Base-by-base conservation (phyloP, 306 rosid genomes). In the Cucurbita ficifolia region DNA sequence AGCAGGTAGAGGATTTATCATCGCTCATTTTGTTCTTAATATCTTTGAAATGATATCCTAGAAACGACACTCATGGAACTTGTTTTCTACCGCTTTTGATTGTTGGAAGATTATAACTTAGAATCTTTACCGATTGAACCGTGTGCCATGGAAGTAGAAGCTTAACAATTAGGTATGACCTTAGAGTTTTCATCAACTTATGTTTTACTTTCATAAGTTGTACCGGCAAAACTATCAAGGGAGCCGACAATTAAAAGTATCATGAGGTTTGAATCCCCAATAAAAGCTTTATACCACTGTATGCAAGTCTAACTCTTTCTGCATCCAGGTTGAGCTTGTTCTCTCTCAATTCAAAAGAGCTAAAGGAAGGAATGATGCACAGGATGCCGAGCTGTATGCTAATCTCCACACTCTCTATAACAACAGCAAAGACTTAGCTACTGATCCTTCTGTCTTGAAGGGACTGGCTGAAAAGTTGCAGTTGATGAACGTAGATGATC, bases 311-410 rank as follows among this genome's bases (percentile, higher is more conserved):
- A 55, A 54, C 40, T 76, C 50, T 79, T 51, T 72, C 36, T 51
- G 29, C 79, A 35, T 82, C 72, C 85, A 94, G 99, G 92, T 91
- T 77, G 99, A 94, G 73, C 89, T 94, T 58, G 97, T 94, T 81
- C 95, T 89, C 75, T 79, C 92, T 73, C 99, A 94, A 79, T 94
- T 94, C 74, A 82, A 81, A 89, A 84, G 95, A 84, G 99, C 96
- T 74, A 91, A 86, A 75, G 97, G 87, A 79, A 84, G 89, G 78
- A 83, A 76, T 54, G 97, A 91, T 68, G 76, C 81, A 36, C 91
- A 85, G 0, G 95, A 94, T 83, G 83, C 61, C 49, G 88, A 87
- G 85, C 85, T 91, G 73, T 84, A 81, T 73, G 88, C 79, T 57
- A 97, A 87, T 76, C 84, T 91, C 62, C 74, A 77, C 63, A 83